These are phyloP conservation scores for Pyracantha coccinea DNA, from an alignment of 331 rosid genomes.

Conservation along the genomic window DNA sequence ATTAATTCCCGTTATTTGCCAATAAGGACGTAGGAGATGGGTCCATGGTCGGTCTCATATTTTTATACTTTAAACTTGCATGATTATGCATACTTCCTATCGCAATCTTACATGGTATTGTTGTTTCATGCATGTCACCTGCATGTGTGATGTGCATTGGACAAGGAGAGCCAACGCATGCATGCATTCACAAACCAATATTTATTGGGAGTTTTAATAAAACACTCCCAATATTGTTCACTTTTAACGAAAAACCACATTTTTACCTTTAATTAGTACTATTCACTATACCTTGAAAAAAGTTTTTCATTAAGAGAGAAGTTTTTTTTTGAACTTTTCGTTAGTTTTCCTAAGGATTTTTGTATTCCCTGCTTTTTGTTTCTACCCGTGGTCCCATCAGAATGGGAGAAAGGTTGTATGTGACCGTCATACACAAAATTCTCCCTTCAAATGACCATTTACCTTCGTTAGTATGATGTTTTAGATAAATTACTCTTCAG, in stretches of 20 bases:
- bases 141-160: background rate
- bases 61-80: constrained; percentile 1
- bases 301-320: too few relatives aligned
- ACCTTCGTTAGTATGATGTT: background rate
- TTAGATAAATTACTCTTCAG: background rate
- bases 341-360: too few relatives aligned
- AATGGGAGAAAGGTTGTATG: background rate
- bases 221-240: too few relatives aligned
- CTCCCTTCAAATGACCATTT: too few relatives aligned
- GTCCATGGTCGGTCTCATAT: constrained; percentile 47
- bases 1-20: constrained; percentile 14
- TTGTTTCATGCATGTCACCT: constrained; percentile 5
- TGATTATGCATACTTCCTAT: background rate
- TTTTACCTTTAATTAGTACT: too few relatives aligned
- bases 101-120: constrained; percentile 21
- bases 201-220: too few relatives aligned
- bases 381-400: too few relatives aligned
- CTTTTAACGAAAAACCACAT: too few relatives aligned
- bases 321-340: too few relatives aligned
- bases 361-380: too few relatives aligned
- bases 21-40: constrained; percentile 41
- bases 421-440: too few relatives aligned
- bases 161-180: constrained; percentile 6
- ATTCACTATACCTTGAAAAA: too few relatives aligned
- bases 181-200: background rate